Percentiles rank a stretch among this genome's conserved stretches.
Conservation (phyloP, 1,284 basidiomycete species). For the Ganoderma leucocontextum region DNA sequence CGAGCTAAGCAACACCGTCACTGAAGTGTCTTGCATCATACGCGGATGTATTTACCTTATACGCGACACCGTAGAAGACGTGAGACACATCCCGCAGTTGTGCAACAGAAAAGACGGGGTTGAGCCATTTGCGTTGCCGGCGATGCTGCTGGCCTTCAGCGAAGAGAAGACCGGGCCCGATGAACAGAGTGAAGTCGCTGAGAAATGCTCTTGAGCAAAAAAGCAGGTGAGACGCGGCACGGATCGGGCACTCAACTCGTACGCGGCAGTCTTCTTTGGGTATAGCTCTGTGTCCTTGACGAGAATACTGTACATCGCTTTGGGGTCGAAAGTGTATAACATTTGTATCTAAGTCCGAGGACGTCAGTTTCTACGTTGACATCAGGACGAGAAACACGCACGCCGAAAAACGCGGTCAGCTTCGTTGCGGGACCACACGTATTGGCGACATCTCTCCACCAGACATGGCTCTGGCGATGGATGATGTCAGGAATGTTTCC, state of each 20-base stretch:
- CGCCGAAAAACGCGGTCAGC: neutral
- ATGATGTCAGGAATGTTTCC: conserved; percentile 1
- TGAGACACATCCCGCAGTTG: conserved; percentile 27
- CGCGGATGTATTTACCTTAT: conserved; percentile 5
- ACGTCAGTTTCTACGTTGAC: neutral
- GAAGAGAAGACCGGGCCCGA: conserved; percentile 24
- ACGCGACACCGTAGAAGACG: conserved; percentile 23
- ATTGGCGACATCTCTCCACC: neutral
- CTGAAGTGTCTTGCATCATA: conserved; percentile 2
- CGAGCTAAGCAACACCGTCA: neutral
- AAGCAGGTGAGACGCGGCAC: too few relatives aligned
- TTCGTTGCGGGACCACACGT: neutral
- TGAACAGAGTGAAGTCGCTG: conserved; percentile 20
- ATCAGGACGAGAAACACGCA: neutral
- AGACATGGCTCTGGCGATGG: neutral
- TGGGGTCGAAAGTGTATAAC: conserved; percentile 38
- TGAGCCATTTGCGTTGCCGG: conserved; percentile 29
- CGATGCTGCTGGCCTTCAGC: conserved; percentile 23
- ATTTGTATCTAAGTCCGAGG: neutral
- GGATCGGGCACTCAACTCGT: neutral
- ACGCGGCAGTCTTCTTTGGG: conserved; percentile 20
- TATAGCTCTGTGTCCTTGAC: conserved; percentile 45
- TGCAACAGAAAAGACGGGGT: conserved; percentile 28
- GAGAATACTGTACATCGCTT: conserved; percentile 48
- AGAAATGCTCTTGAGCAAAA: neutral